phyloP scores from a whole-genome alignment of 1,284 basidiomycete genomes.

The Lignosus rhinocerotis region DNA sequence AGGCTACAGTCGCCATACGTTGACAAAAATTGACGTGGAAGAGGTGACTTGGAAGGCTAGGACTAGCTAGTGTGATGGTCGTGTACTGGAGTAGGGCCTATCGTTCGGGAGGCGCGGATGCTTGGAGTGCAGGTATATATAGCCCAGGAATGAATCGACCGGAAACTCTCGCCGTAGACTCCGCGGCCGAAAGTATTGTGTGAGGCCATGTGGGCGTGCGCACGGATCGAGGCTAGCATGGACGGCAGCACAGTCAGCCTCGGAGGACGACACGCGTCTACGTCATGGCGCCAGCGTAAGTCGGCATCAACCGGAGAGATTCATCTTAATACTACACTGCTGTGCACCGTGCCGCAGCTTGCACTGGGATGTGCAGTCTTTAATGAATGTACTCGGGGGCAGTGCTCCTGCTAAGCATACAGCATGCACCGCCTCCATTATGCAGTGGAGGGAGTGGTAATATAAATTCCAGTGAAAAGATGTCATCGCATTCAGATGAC shows the following conservation, averaged over 20 bases:
- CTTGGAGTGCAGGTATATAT: background rate
- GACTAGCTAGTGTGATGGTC: background rate
- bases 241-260: background rate
- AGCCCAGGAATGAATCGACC: background rate
- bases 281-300: constrained; percentile 11
- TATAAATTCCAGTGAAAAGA: too few species aligned
- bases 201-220: background rate
- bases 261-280: background rate
- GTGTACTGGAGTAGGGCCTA: background rate
- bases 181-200: background rate
- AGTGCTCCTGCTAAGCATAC: too few species aligned
- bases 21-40: background rate
- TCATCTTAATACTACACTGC: background rate
- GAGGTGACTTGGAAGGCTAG: background rate
- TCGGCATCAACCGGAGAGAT: background rate
- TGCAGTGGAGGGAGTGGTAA: too few species aligned
- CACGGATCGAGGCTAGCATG: background rate
- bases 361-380: too few species aligned
- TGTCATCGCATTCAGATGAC: too few species aligned
- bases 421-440: too few species aligned
- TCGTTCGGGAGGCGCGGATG: background rate
- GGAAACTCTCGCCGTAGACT: background rate
- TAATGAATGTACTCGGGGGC: too few species aligned
- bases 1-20: constrained; percentile 26
- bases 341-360: too few species aligned